Conservation (phyloP, 1,139 yeast species). For the Debaryomycetaceae sp. region DNA sequence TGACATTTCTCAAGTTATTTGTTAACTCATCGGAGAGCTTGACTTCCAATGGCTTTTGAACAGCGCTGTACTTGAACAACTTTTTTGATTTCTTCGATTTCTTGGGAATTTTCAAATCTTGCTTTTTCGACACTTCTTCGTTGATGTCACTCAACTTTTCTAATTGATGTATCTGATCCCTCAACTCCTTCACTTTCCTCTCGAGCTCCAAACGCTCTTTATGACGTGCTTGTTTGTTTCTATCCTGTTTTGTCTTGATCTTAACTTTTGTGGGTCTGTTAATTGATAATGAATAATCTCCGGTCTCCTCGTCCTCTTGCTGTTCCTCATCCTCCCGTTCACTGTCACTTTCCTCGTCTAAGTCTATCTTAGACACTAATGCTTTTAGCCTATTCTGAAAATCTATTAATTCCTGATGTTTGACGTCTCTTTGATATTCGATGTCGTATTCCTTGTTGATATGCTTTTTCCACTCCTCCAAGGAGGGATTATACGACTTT, state of each 20-base stretch:
- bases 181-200: slow-evolving; percentile 54
- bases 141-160: slow-evolving; percentile 53
- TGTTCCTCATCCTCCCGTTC: slow-evolving; percentile 37
- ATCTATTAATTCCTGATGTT: slow-evolving; percentile 55
- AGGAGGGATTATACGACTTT: slow-evolving; percentile 87
- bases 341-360: slow-evolving; percentile 48
- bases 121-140: slow-evolving; percentile 29
- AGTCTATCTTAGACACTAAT: slow-evolving; percentile 56
- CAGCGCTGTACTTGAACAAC: slow-evolving; percentile 53
- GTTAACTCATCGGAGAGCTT: slow-evolving; percentile 87
- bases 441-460: slow-evolving; percentile 62
- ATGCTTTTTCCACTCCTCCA: slow-evolving; percentile 76
- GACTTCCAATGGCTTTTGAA: slow-evolving; percentile 72
- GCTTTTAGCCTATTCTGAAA: slow-evolving; percentile 62
- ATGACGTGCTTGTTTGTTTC: slow-evolving; percentile 69
- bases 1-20: slow-evolving; percentile 77
- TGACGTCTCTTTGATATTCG: slow-evolving; percentile 67
- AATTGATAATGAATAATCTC: slow-evolving; percentile 51
- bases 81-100: slow-evolving; percentile 24
- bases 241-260: slow-evolving; percentile 72
- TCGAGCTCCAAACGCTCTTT: slow-evolving; percentile 57
- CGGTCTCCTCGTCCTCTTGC: slow-evolving; percentile 22
- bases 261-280: slow-evolving; percentile 68
- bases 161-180: slow-evolving; percentile 54
- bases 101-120: slow-evolving; percentile 15